phyloP scores from a whole-genome alignment of 805 yeast genomes.

The Ogataea philodendri region DNA sequence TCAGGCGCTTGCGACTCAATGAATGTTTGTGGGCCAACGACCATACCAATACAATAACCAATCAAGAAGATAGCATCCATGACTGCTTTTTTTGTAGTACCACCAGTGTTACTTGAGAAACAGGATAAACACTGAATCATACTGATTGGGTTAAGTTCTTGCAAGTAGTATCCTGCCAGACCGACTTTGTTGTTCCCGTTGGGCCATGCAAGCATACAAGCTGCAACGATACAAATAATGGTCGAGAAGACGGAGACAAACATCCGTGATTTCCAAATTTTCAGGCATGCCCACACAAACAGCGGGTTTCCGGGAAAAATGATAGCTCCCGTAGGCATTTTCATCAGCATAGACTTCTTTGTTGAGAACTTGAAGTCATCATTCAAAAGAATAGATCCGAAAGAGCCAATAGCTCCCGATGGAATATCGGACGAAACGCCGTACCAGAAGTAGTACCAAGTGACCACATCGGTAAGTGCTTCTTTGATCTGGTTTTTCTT shows the following conservation, averaged over 20 bases:
- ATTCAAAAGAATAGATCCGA: conserved; percentile 29
- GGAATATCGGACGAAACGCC: conserved; percentile 28
- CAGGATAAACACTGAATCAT: conserved; percentile 26
- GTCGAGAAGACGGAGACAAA: conserved; percentile 16
- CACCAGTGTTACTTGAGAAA: conserved; percentile 41
- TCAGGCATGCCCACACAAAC: background rate
- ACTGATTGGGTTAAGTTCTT: conserved; percentile 23
- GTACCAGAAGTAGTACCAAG: conserved; percentile 19
- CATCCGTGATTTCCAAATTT: conserved; percentile 9
- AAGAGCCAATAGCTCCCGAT: conserved; percentile 30
- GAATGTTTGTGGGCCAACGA: conserved; percentile 72
- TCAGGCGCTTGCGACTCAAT: conserved; percentile 51
- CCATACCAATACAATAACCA: conserved; percentile 62
- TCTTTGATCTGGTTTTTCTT: conserved; percentile 25
- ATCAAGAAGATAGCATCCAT: conserved; percentile 53
- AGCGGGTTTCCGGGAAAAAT: conserved; percentile 36
- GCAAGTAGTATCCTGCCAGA: conserved; percentile 31
- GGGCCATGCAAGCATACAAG: conserved; percentile 1
- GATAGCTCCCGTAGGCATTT: conserved; percentile 39
- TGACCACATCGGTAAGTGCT: conserved; percentile 21
- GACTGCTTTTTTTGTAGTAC: conserved; percentile 32
- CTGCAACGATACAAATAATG: background rate
- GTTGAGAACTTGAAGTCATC: conserved; percentile 44
- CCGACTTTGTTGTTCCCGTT: conserved; percentile 14
- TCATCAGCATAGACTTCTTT: conserved; percentile 30